Conservation (phyloP, 805 yeast genomes). For the Sungouiella thailandica region DNA sequence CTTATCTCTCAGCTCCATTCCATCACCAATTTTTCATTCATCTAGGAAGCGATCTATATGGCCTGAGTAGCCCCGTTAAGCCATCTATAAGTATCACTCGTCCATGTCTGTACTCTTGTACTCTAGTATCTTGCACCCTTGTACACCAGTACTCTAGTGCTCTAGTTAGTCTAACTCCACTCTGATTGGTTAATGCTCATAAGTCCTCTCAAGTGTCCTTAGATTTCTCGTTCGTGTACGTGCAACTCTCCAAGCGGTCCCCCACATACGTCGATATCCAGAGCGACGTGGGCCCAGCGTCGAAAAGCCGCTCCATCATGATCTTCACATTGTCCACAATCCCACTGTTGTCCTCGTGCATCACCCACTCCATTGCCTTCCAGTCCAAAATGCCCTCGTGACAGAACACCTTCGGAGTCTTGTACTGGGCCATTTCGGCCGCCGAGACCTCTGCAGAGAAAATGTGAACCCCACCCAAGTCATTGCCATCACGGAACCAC, state of each 20-base stretch:
- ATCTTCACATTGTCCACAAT: constrained; percentile 35
- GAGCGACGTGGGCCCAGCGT: constrained; percentile 18
- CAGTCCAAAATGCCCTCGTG: constrained; percentile 42
- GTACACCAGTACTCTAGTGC: no score
- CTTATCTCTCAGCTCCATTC: no score
- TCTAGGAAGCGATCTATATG: no score
- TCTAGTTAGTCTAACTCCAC: no score
- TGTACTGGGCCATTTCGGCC: constrained; percentile 19
- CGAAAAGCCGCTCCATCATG: constrained; percentile 21
- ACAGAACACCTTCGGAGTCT: constrained; percentile 25
- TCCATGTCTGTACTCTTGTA: no score
- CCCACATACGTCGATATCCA: constrained; percentile 24
- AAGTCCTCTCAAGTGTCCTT: no score
- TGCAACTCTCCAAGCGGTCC: constrained; percentile 8
- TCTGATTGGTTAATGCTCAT: no score
- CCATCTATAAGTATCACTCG: no score
- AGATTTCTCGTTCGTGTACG: constrained; percentile 4
- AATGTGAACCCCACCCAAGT: constrained; percentile 34
- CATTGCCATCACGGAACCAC: constrained; percentile 27
- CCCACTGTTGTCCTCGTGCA: constrained; percentile 32
- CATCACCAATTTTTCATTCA: no score
- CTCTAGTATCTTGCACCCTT: no score
- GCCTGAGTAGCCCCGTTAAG: no score
- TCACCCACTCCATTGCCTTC: constrained; percentile 34
- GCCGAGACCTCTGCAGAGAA: constrained; percentile 32